Conservation (phyloP, 306 rosid genomes). For the Vigna trinervia region DNA sequence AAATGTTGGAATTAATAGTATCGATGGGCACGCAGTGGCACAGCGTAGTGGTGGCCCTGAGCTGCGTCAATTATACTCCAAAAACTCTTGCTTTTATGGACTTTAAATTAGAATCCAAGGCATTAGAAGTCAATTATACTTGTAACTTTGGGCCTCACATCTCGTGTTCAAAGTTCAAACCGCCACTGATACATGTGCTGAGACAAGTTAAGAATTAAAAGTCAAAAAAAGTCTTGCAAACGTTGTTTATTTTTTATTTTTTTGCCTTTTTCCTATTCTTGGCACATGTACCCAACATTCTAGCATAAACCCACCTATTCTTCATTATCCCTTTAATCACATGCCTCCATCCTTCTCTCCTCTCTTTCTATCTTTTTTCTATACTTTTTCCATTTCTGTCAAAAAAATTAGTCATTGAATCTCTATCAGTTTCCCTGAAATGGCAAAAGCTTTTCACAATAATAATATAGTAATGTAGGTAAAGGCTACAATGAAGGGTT, state of each 20-base stretch:
- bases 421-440: slow-evolving; percentile 25
- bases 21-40: not conserved
- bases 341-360: slow-evolving; percentile 29
- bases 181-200: not conserved
- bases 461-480: not conserved
- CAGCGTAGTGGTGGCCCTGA: slow-evolving; percentile 40
- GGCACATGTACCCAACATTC: slow-evolving; percentile 40
- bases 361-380: not conserved
- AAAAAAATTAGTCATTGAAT: not conserved
- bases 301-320: slow-evolving; percentile 19
- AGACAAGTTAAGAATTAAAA: slow-evolving; percentile 11
- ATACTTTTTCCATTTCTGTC: not conserved
- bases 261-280: not conserved
- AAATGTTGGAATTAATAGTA: slow-evolving; percentile 5
- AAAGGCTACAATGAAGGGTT: not conserved
- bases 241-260: not conserved
- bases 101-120: slow-evolving; percentile 46
- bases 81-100: slow-evolving; percentile 29
- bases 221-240: not conserved
- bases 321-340: slow-evolving; percentile 33
- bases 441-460: not conserved
- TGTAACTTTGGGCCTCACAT: slow-evolving; percentile 29
- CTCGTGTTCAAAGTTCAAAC: slow-evolving; percentile 15
- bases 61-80: slow-evolving; percentile 38
- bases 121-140: slow-evolving; percentile 28